These are phyloP conservation scores for Anethum foeniculum DNA, from an alignment of 140 eudicot genomes.

Conservation along the genomic window DNA sequence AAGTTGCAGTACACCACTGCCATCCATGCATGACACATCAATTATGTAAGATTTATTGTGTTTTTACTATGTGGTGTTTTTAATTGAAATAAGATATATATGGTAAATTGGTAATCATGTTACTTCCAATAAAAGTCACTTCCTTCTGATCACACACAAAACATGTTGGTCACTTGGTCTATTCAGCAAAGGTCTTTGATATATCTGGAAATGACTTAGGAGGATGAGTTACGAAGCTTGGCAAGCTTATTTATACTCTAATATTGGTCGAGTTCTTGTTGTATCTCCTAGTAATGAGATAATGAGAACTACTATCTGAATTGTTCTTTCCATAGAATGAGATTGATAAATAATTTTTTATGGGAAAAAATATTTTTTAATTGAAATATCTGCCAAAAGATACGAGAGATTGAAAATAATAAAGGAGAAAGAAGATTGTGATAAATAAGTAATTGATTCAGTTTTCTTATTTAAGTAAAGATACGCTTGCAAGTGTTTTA, in stretches of 20 bases:
- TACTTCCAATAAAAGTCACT: background rate
- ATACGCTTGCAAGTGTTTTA: no score
- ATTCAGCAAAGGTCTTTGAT: background rate
- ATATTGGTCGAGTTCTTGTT: background rate
- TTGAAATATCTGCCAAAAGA: no score
- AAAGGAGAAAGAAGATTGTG: no score
- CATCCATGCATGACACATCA: constrained; percentile 86
- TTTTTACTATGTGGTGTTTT: background rate
- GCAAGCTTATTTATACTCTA: background rate
- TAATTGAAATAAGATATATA: background rate
- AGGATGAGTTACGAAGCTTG: background rate
- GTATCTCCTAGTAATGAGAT: background rate
- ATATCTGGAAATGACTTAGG: background rate
- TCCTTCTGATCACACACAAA: background rate
- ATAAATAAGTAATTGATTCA: no score
- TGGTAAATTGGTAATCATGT: background rate
- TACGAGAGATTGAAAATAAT: no score
- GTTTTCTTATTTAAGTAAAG: no score
- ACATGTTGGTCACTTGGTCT: constrained; percentile 5
- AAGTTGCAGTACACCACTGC: constrained; percentile 30
- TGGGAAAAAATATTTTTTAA: no score
- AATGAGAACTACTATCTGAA: background rate
- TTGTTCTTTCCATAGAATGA: background rate
- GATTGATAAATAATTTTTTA: no score
- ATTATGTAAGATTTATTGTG: constrained; percentile 47